These are phyloP conservation scores for Talaromyces piceae DNA, from an alignment of 2,329 filamentous ascomycete species.

Conservation along the genomic window DNA sequence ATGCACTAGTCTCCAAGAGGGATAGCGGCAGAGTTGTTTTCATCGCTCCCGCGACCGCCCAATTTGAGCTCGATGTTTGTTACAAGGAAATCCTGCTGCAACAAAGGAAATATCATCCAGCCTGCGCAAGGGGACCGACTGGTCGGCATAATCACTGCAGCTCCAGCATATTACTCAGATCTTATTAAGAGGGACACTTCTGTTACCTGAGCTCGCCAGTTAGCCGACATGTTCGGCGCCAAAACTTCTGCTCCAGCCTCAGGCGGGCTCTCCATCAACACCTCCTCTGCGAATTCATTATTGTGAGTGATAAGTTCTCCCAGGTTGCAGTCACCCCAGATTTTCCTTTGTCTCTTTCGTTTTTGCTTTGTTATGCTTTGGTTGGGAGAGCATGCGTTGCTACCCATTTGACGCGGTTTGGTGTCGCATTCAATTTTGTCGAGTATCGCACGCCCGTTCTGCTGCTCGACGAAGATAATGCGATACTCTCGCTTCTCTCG, in stretches of 20 bases:
- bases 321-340: neutral
- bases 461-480: no score
- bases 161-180: no score
- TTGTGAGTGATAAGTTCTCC: slow-evolving; percentile 35
- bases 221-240: slow-evolving; percentile 28
- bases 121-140: slow-evolving; percentile 16
- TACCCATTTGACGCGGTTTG: no score
- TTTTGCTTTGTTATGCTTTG: no score
- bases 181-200: no score
- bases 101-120: neutral
- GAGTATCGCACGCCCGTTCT: no score
- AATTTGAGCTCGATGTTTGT: no score
- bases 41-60: neutral
- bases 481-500: no score
- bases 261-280: slow-evolving; percentile 47
- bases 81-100: neutral
- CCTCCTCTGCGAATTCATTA: slow-evolving; percentile 40
- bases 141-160: slow-evolving; percentile 31
- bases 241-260: slow-evolving; percentile 27
- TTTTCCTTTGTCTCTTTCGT: no score
- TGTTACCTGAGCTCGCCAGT: no score
- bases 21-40: neutral
- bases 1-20: neutral
- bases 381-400: no score
- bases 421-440: no score